Conservation (phyloP, 768 basidiomycete genomes). For the Suillus discolor region DNA sequence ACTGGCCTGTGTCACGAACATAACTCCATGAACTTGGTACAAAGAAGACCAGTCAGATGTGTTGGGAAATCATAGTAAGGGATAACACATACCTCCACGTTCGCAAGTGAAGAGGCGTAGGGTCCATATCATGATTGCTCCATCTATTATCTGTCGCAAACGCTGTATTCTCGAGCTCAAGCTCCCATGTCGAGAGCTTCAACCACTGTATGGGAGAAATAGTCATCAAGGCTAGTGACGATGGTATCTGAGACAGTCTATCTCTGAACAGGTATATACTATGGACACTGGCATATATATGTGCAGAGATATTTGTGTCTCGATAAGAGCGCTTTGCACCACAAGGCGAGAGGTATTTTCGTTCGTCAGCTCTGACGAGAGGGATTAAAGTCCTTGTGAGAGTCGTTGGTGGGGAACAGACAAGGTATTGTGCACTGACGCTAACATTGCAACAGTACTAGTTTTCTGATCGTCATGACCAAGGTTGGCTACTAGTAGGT, state of each 20-base stretch:
- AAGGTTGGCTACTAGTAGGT: background rate
- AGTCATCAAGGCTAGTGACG: background rate
- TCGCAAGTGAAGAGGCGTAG: conserved; percentile 57
- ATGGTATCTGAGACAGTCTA: background rate
- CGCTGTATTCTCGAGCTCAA: conserved; percentile 52
- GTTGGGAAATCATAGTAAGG: background rate
- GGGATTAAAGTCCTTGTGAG: background rate
- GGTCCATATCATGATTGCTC: conserved; percentile 80
- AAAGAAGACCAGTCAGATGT: background rate
- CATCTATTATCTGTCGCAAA: conserved; percentile 63
- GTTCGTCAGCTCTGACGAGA: background rate
- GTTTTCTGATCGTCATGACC: background rate
- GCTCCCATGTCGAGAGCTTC: conserved; percentile 44
- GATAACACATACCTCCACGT: conserved; percentile 54
- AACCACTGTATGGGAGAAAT: conserved; percentile 21
- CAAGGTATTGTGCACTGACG: background rate
- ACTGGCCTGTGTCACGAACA: conserved; percentile 56
- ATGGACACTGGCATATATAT: background rate
- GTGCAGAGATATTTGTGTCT: conserved; percentile 6
- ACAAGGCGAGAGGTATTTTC: background rate
- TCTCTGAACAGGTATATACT: conserved; percentile 1
- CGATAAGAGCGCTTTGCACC: background rate
- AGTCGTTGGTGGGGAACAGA: background rate
- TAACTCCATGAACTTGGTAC: conserved; percentile 54
- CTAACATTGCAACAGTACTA: background rate